Percentiles rank a stretch among this genome's conserved stretches.
phyloP scores from a whole-genome alignment of 2,329 filamentous ascomycete genomes.

The Monosporascus sp. region DNA sequence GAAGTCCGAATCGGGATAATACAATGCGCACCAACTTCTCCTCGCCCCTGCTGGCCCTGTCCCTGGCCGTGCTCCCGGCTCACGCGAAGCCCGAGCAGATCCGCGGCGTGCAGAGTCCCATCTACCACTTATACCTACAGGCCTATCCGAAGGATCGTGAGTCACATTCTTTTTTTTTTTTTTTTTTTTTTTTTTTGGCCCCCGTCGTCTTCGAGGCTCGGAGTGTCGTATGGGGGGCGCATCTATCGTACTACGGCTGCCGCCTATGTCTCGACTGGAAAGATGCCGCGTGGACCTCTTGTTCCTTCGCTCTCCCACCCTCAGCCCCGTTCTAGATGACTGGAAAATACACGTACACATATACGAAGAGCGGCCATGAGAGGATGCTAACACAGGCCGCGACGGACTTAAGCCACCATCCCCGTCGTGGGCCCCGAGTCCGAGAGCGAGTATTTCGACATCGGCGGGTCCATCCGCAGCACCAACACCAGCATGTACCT shows the following conservation, averaged over 20 bases:
- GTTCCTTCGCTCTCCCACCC: background rate
- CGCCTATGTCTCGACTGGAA: no score
- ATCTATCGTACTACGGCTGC: no score
- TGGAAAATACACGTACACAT: no score
- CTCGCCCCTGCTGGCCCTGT: slow-evolving; percentile 5
- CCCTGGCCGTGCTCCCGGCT: slow-evolving; percentile 16
- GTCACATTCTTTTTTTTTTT: slow-evolving; percentile 7
- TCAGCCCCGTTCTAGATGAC: background rate
- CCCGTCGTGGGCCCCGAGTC: slow-evolving; percentile 48
- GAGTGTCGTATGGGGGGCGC: no score
- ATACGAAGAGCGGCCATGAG: no score
- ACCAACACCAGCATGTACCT: slow-evolving; percentile 43
- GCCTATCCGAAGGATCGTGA: slow-evolving; percentile 36
- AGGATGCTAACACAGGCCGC: no score
- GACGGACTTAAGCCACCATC: slow-evolving; percentile 26
- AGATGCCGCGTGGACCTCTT: no score
- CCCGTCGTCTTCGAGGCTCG: no score
- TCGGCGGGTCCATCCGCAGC: slow-evolving; percentile 43
- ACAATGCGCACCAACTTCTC: slow-evolving; percentile 14
- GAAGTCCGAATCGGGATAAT: background rate
- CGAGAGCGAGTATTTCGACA: slow-evolving; percentile 43
- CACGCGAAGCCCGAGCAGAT: slow-evolving; percentile 42
- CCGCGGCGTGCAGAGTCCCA: slow-evolving; percentile 42
- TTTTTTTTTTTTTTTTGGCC: slow-evolving; percentile 1
- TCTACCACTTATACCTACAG: slow-evolving; percentile 50